phyloP scores from a whole-genome alignment of 1,284 basidiomycete genomes.

The Gymnopus androsaceus region DNA sequence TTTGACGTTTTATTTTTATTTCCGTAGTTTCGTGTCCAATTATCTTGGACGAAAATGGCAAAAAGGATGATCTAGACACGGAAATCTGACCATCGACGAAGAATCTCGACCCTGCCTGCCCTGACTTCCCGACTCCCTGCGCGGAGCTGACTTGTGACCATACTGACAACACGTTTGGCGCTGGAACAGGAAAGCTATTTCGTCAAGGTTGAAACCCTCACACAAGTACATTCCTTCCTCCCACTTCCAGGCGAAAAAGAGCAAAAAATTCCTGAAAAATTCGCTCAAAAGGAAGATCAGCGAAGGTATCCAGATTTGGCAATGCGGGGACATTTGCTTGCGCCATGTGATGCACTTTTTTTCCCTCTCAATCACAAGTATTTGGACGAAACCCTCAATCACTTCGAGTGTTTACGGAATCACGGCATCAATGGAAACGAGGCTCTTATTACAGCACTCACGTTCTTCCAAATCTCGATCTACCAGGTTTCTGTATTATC shows the following conservation, averaged over 20 bases:
- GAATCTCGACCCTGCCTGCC: constrained; percentile 1
- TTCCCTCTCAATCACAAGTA: too few species aligned
- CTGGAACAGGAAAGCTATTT: too few species aligned
- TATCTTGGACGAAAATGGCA: background rate
- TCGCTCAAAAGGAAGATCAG: too few species aligned
- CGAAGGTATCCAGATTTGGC: too few species aligned
- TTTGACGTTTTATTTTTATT: background rate
- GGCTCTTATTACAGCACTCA: background rate
- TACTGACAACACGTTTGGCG: background rate
- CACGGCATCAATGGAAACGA: background rate
- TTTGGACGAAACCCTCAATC: background rate
- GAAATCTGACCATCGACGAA: background rate
- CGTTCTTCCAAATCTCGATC: too few species aligned
- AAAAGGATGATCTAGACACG: background rate
- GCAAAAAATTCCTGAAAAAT: too few species aligned
- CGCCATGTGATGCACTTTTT: too few species aligned
- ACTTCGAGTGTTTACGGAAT: background rate
- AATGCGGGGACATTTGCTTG: too few species aligned
- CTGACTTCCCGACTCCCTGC: background rate
- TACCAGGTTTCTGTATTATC: too few species aligned
- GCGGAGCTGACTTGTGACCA: constrained; percentile 9
- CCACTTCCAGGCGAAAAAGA: too few species aligned
- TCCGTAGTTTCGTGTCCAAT: background rate
- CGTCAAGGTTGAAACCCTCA: too few species aligned
- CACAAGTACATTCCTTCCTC: too few species aligned